Conservation (phyloP, 164 flowering plant species). For the Berberis vulgaris region DNA sequence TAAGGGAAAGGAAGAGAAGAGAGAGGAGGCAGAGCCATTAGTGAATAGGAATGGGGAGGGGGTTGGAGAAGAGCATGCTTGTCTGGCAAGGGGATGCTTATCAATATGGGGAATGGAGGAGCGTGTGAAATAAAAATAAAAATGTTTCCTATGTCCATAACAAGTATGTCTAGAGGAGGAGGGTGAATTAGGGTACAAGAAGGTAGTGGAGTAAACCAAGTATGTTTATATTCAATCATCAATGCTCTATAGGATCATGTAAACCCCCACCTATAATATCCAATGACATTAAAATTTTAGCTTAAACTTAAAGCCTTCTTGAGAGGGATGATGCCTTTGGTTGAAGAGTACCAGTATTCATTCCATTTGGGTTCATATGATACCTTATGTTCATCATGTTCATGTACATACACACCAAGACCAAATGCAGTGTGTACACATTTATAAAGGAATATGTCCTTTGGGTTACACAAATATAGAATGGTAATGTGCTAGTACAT, state of each 20-base stretch:
- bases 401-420: no score
- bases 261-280: no score
- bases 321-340: no score
- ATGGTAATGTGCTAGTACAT: no score
- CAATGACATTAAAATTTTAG: no score
- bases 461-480: no score
- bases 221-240: neutral
- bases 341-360: no score
- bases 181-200: neutral
- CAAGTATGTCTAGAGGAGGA: neutral
- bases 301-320: no score
- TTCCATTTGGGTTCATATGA: no score
- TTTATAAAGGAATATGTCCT: no score
- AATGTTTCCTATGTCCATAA: neutral
- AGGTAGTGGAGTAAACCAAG: neutral
- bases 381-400: no score
- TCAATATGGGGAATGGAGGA: neutral
- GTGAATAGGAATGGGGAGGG: neutral
- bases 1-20: neutral
- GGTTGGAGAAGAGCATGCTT: neutral
- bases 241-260: neutral
- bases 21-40: neutral
- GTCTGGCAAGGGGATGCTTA: neutral
- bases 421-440: no score
- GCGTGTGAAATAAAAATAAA: neutral